Evolutionary conservation across 257 asterid species (phyloP), one percentile per base, ranked within the genome.

Genomic region (Schizonepeta tenuifolia): DNA sequence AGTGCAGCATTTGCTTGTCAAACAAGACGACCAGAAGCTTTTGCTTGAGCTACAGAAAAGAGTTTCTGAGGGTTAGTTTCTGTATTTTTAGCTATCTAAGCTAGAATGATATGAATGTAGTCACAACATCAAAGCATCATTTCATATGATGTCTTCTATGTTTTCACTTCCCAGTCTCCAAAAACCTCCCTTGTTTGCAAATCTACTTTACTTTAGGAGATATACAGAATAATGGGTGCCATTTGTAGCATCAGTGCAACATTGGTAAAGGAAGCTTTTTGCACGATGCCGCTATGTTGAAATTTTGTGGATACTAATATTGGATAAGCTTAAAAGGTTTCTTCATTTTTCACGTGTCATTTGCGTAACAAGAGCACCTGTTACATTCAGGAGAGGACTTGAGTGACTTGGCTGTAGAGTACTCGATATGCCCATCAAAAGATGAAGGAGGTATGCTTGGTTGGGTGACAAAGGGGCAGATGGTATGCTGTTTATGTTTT

Each of bases 361-460:
- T 65, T 77, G 61, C 53, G 66, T 80, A 81, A 79, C 74, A 65
- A 20, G 66, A 63, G 51, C 77, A 68, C 73, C 68, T 81, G 21
- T 83, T 72, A 49, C 35, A 46, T 80, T 72, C 88, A 94, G 97
- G 97, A 69, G 97, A 94, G 88, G 99, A 91, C 80, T 83, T 94
- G 75, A 86, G 99, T 71, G 93, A 94, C 80, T 83, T 94, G 95
- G 99, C 97, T 62, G 86, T 86, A 75, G 92, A 89, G 69, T 80
- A 89, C 80, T 94, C 99, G 0, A 82, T 89, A 53, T 93, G 97
- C 78, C 97, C 99, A 58, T 94, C 99, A 21, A 91, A 89, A 83
- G 93, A 94, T 73, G 95, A 89, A 57, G 99, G 99, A 14, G 99
- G 99, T 50, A 91, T 91, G 97, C 99, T 94, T 78, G 99, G 99